phyloP scores from a whole-genome alignment of 306 rosid species.

The Cicer cuneatum region DNA sequence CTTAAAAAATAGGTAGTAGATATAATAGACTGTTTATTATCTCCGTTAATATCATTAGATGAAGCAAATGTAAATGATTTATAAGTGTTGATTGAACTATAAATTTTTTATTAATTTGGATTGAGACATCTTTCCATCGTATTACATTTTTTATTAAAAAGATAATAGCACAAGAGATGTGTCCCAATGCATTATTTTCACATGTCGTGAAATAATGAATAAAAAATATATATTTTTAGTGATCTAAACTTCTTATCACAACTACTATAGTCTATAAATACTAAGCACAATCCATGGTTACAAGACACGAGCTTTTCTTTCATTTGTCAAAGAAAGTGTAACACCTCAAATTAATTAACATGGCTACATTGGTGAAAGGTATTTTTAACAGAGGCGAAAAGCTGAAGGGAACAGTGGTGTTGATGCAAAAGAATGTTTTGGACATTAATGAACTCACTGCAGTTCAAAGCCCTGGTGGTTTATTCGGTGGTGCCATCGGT shows the following conservation, averaged over 20 bases:
- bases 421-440: conserved; percentile 36
- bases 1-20: too few species aligned
- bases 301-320: conserved; percentile 1
- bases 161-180: too few species aligned
- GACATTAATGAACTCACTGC: conserved; percentile 34
- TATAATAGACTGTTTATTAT: too few species aligned
- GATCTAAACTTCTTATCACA: neutral
- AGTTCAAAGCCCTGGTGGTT: neutral
- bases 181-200: neutral
- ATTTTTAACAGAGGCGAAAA: neutral
- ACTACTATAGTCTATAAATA: neutral
- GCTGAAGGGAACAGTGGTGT: conserved; percentile 38
- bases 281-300: conserved; percentile 1
- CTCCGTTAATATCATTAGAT: too few species aligned
- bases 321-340: neutral
- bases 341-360: neutral
- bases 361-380: neutral
- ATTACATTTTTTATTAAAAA: too few species aligned
- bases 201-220: neutral
- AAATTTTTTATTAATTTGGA: too few species aligned
- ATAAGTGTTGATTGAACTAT: too few species aligned
- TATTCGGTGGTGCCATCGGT: neutral
- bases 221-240: neutral
- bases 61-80: too few species aligned
- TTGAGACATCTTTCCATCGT: too few species aligned